Conservation (phyloP, 495 filamentous ascomycete genomes). For the Aspergillus saccharolyticus region DNA sequence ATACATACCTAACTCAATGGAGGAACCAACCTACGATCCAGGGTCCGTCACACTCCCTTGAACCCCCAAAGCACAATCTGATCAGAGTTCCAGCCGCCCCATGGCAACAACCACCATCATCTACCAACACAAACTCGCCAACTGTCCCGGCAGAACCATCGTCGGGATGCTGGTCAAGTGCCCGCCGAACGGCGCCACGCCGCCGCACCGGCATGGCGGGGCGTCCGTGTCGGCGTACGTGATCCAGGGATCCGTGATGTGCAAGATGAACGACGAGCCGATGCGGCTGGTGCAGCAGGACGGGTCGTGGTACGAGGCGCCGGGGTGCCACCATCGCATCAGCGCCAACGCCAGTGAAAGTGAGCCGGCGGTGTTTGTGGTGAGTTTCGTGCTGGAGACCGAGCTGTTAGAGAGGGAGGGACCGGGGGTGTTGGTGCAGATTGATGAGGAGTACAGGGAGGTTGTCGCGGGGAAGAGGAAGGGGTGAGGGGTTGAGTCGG, state of each 20-base stretch:
- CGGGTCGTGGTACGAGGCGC: constrained; percentile 35
- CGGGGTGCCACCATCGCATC: constrained; percentile 36
- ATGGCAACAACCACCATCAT: constrained; percentile 22
- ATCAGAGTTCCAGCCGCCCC: constrained; percentile 18
- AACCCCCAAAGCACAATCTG: not conserved
- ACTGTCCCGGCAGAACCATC: constrained; percentile 32
- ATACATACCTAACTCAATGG: not conserved
- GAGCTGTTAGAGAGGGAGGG: not conserved
- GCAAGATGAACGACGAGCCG: constrained; percentile 38
- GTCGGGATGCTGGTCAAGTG: constrained; percentile 29
- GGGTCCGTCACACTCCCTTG: not conserved
- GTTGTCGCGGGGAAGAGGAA: not conserved
- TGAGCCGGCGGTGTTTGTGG: constrained; percentile 25
- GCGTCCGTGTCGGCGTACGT: constrained; percentile 31
- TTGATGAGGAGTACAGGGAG: not conserved
- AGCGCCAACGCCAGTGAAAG: constrained; percentile 31
- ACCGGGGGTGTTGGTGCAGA: not conserved
- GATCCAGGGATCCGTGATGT: constrained; percentile 24
- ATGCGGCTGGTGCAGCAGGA: constrained; percentile 20
- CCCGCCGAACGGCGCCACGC: constrained; percentile 32
- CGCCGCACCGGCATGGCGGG: constrained; percentile 39
- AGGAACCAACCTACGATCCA: not conserved
- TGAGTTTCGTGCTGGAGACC: not conserved
- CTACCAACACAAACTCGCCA: constrained; percentile 27
- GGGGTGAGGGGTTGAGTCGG: too few relatives aligned